Conservation (phyloP, 225 moss, liverwort and hornwort species). For the Bryum argenteum region DNA sequence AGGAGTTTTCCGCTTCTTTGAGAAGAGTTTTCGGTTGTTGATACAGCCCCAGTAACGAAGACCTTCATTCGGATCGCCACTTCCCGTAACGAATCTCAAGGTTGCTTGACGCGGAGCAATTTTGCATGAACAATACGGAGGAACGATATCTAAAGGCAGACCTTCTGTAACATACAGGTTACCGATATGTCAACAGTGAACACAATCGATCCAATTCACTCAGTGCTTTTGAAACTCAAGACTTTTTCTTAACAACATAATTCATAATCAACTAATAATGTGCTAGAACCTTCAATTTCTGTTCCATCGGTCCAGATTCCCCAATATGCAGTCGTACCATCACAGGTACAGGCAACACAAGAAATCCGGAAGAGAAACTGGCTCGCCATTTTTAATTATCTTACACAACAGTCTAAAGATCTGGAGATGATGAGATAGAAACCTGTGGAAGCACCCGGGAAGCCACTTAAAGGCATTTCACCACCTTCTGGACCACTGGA, state of each 20-base stretch:
- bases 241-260: slow-evolving; percentile 1
- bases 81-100: slow-evolving; percentile 50
- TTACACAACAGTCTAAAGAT: not conserved
- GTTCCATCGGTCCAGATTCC: not conserved
- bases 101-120: slow-evolving; percentile 47
- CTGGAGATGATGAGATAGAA: slow-evolving; percentile 13
- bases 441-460: slow-evolving; percentile 42
- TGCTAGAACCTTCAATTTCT: slow-evolving; percentile 4
- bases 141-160: slow-evolving; percentile 38
- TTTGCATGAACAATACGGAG: slow-evolving; percentile 58
- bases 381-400: not conserved
- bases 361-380: not conserved
- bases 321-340: not conserved
- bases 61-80: slow-evolving; percentile 63
- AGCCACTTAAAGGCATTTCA: slow-evolving; percentile 27
- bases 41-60: slow-evolving; percentile 70
- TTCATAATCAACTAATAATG: slow-evolving; percentile 16
- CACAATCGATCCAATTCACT: not conserved
- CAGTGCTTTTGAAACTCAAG: not conserved
- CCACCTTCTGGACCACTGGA: slow-evolving; percentile 34
- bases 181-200: slow-evolving; percentile 18
- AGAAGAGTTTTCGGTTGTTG: slow-evolving; percentile 48
- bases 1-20: slow-evolving; percentile 51
- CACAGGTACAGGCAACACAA: not conserved
- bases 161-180: slow-evolving; percentile 32